phyloP scores from a whole-genome alignment of 768 basidiomycete genomes.

The Tricholoma sp. region DNA sequence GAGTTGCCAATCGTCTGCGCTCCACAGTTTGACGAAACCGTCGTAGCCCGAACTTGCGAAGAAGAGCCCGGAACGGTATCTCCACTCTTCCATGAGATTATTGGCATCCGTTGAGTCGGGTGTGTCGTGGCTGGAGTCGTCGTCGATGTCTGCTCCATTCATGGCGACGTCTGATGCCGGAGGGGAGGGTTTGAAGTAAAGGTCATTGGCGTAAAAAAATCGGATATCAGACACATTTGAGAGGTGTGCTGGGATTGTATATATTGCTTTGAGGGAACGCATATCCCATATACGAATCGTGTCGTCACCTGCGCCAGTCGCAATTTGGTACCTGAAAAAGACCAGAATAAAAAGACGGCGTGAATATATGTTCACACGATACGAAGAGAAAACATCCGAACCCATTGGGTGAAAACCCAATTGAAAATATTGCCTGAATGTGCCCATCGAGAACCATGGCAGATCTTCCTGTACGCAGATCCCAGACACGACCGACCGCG shows the following conservation, averaged over 20 bases:
- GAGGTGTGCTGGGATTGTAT: constrained; percentile 94
- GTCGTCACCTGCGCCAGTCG: constrained; percentile 95
- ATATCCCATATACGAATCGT: constrained; percentile 99
- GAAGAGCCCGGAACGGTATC: constrained; percentile 84
- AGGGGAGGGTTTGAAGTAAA: constrained; percentile 36
- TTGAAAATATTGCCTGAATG: constrained; percentile 84
- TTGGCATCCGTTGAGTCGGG: constrained; percentile 30
- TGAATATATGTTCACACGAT: constrained; percentile 4
- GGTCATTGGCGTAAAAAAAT: constrained; percentile 76
- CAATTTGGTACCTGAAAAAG: constrained; percentile 81
- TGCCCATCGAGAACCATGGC: constrained; percentile 99
- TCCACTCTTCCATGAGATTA: constrained; percentile 59
- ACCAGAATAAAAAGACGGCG: constrained; percentile 5
- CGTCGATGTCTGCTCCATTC: constrained; percentile 33
- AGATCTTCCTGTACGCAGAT: constrained; percentile 88
- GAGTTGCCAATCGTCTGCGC: constrained; percentile 96
- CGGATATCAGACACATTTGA: constrained; percentile 94
- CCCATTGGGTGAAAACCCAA: constrained; percentile 96
- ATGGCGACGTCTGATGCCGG: constrained; percentile 44
- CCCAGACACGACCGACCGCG: constrained; percentile 97
- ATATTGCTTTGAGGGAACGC: constrained; percentile 85
- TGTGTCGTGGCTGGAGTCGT: constrained; percentile 30
- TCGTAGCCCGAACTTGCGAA: constrained; percentile 94
- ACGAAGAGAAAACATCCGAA: constrained; percentile 36
- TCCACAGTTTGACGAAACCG: constrained; percentile 93